phyloP scores from a whole-genome alignment of 352 stramenopile species.

The Blastocystis sp. region DNA sequence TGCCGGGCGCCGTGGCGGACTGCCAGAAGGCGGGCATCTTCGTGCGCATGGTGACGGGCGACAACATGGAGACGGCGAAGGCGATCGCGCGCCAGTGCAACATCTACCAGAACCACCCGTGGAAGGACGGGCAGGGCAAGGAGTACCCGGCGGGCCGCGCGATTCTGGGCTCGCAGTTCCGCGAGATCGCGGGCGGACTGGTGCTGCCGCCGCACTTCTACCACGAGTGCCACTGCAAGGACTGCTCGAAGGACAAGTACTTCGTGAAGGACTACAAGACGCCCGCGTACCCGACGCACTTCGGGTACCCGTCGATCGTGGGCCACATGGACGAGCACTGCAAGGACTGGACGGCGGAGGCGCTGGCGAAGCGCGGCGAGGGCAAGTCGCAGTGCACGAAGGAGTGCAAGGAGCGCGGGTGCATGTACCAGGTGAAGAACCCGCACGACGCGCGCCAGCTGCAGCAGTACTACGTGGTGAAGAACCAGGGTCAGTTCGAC shows the following conservation, averaged over 20 bases:
- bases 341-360: conserved; percentile 49
- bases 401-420: conserved; percentile 57
- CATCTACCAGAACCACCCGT: conserved; percentile 78
- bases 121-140: conserved; percentile 66
- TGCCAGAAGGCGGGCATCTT: conserved; percentile 93
- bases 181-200: conserved; percentile 74
- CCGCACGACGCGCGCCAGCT: conserved; percentile 40
- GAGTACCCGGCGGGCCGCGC: conserved; percentile 76
- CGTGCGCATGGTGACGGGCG: conserved; percentile 97
- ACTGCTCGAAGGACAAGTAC: conserved; percentile 79
- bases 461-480: conserved; percentile 51
- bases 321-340: conserved; percentile 22
- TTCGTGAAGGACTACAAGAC: conserved; percentile 74
- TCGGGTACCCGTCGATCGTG: conserved; percentile 56
- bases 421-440: conserved; percentile 64
- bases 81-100: conserved; percentile 91
- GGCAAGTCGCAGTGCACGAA: conserved; percentile 39
- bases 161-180: conserved; percentile 86
- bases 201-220: conserved; percentile 61
- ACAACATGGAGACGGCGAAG: conserved; percentile 93
- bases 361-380: conserved; percentile 11
- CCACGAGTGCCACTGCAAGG: conserved; percentile 56
- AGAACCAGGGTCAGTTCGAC: conserved; percentile 67
- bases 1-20: conserved; percentile 85
- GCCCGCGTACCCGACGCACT: conserved; percentile 72